phyloP scores from a whole-genome alignment of 2,329 filamentous ascomycete genomes.

The Grosmannia clavigera region DNA sequence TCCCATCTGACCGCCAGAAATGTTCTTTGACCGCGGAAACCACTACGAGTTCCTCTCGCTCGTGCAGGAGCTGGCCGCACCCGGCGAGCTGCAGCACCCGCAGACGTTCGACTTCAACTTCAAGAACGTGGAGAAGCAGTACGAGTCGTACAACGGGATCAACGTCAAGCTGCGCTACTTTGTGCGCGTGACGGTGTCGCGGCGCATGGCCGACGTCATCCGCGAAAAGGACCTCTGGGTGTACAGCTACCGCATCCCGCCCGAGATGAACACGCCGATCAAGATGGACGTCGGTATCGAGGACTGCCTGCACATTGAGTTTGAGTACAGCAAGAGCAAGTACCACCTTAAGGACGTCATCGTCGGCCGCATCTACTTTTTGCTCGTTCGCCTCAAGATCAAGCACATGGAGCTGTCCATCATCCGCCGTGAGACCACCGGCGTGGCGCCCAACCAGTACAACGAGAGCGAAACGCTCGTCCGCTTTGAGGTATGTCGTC shows the following conservation, averaged over 20 bases:
- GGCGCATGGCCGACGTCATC: slow-evolving; percentile 95
- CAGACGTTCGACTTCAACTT: slow-evolving; percentile 99
- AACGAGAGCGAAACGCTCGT: slow-evolving; percentile 98
- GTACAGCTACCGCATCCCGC: slow-evolving; percentile 94
- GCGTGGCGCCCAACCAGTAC: slow-evolving; percentile 94
- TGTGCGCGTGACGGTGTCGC: slow-evolving; percentile 87
- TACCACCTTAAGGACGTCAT: slow-evolving; percentile 99
- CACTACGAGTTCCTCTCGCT: slow-evolving; percentile 98
- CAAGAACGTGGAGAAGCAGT: slow-evolving; percentile 99
- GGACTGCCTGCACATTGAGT: slow-evolving; percentile 97
- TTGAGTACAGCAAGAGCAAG: slow-evolving; percentile 98
- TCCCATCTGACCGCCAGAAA: slow-evolving; percentile 46
- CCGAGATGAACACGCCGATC: slow-evolving; percentile 95
- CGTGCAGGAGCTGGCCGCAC: slow-evolving; percentile 90
- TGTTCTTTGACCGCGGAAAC: slow-evolving; percentile 99
- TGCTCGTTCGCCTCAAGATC: slow-evolving; percentile 94
- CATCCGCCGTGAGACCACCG: slow-evolving; percentile 91
- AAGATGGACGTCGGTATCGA: slow-evolving; percentile 99
- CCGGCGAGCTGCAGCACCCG: slow-evolving; percentile 94
- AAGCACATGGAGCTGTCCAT: slow-evolving; percentile 99
- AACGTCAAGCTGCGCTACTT: slow-evolving; percentile 99
- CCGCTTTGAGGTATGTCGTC: slow-evolving; percentile 64
- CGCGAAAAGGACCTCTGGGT: slow-evolving; percentile 99
- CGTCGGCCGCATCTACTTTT: slow-evolving; percentile 94
- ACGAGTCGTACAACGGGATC: slow-evolving; percentile 99